Evolutionary conservation across 305 asterid genomes (phyloP), one percentile per base, ranked within the genome.

Genomic region (Fraxinus greggii): DNA sequence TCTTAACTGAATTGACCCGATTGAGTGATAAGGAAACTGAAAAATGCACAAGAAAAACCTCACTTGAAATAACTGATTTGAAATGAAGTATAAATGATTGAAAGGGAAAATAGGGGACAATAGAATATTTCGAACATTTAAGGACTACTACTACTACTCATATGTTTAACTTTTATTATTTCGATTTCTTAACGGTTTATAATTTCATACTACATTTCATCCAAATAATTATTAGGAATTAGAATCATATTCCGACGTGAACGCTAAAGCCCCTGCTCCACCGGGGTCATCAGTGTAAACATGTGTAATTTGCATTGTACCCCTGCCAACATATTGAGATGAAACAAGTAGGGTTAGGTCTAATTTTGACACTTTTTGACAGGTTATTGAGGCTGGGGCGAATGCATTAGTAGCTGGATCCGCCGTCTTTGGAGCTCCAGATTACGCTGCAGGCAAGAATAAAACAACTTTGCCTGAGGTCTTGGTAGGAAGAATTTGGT

Each of bases 381-480:
- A 97, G 99, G 99, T 97, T 70, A 97, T 93, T 83, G 98, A 97
- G 89, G 99, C 99, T 75, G 99, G 99, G 80, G 99, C 99, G 21
- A 97, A 97, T 81, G 99, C 98, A 51, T 74, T 97, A 84, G 99
- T 97, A 83, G 99, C 99, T 76, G 99, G 99, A 78, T 97, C 99
- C 67, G 99, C 99, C 40, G 98, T 97, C 69, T 97, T 97, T 78
- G 98, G 98, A 79, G 97, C 99, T 81, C 97, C 98, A 31, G 97
- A 97, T 86, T 97, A 93, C 75, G 99, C 99, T 32, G 96, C 86
- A 97, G 99, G 99, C 86, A 94, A 87, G 92, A 12, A 79, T 48
- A 40, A 38, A 82, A 26, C 74, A 19, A 76, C 78, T 63, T 70
- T 17, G 8, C 38, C 42, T 54, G 4, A 81, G 42, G 42, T 76